Evolutionary conservation across 768 basidiomycete genomes (phyloP), one percentile per base, ranked within the genome.

Genomic region (Boletus sensibilis): DNA sequence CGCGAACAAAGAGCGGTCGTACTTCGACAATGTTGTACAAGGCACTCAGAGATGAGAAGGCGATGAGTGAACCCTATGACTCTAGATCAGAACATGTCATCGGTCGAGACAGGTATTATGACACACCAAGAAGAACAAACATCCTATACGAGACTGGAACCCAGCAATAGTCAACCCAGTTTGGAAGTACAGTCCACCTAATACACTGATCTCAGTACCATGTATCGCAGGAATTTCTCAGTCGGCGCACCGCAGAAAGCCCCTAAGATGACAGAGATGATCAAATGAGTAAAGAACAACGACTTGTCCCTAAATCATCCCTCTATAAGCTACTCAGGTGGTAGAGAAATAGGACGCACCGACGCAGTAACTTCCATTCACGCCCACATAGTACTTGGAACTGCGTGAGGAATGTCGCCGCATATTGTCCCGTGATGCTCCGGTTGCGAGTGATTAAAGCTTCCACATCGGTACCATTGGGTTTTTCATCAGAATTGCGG

Each of bases 141-240:
- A 92, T 31, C 95, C 95, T n/a, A 98, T 82, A 31, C 95, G 82
- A 37, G 88, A 89, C 69, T 97, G 94, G 79, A 97, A 97, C 2
- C 94, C 94, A 25, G 94, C 90, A 59, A 97, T 96, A 5, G 84
- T 88, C 20, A 82, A 74, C 35, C 80, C 82, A 0, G 92, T 94
- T 29, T 94, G 69, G 74, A 78, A 98, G 69, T 95, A 97, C 53
- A 96, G 71, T 0, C 95, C 94, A 54, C 93, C 90, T 88, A 42
- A 40, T 40, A 23, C 8, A 53, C 37, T 3, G 42, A 48, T 37
- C 16, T 62, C 35, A 46, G 31, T 40, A 31, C 44, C 23, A 29
- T 33, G n/a, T 4, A 41, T 31, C 13, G 18, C 20, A 14, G 1
- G 25, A 50, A 27, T 16, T 23, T 37, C 23, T 27, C 4, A 4